A percentile compares a stretch with the other conserved stretches of the same genome.
Evolutionary conservation across 1,284 basidiomycete species (phyloP).

Genomic region (Prillingera fragicola): DNA sequence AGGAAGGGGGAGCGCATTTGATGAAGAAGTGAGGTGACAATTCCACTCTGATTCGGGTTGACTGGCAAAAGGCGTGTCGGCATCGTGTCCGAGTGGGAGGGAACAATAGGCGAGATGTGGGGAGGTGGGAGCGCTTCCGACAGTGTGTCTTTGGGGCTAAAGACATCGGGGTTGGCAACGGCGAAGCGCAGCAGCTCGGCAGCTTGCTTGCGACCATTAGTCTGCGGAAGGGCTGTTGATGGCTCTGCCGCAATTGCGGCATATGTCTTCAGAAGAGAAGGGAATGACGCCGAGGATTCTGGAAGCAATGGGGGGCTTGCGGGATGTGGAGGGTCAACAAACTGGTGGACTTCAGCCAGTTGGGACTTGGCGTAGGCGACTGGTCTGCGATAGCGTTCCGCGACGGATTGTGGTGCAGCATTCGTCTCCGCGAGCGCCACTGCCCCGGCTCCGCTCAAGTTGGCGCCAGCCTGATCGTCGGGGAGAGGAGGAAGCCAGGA

Average conservation of each 20-base stretch:
- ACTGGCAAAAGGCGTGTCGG: constrained; percentile 29
- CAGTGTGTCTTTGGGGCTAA: constrained; percentile 30
- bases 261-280: constrained; percentile 30
- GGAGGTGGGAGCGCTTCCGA: constrained; percentile 23
- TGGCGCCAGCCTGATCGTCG: constrained; percentile 4
- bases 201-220: constrained; percentile 30
- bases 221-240: constrained; percentile 30
- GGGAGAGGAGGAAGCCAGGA: constrained; percentile 40
- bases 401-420: constrained; percentile 25
- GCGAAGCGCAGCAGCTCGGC: constrained; percentile 31
- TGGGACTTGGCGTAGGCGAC: constrained; percentile 33
- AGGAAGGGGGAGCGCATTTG: constrained; percentile 36
- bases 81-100: constrained; percentile 26
- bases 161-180: constrained; percentile 32
- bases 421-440: background rate
- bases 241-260: constrained; percentile 27
- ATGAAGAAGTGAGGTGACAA: constrained; percentile 31
- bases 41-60: constrained; percentile 26
- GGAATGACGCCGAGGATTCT: constrained; percentile 29
- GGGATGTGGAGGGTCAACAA: constrained; percentile 23
- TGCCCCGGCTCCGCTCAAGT: background rate
- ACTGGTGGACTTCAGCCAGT: constrained; percentile 24
- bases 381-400: constrained; percentile 33
- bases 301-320: constrained; percentile 6
- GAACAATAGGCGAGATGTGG: constrained; percentile 29